Base-by-base conservation (phyloP, 2,329 filamentous ascomycete species). In the Colletotrichum somersetense region DNA sequence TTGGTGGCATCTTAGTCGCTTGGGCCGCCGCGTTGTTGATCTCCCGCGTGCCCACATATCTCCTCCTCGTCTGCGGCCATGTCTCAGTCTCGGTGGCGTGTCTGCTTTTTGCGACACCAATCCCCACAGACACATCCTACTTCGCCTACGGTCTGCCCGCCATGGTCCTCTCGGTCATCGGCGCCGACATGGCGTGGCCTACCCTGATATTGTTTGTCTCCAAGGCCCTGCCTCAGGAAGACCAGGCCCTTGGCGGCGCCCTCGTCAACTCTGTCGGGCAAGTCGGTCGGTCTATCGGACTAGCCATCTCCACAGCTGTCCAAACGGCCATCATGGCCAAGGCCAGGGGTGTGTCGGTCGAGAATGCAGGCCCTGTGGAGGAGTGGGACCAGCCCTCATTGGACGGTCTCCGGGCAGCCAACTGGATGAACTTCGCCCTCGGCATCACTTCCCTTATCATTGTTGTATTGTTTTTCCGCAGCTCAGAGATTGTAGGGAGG, bases 211-310 rank as follows among this genome's bases (percentile, higher is more conserved):
- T 93, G 0, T 92, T 92, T 77, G 91, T 89, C 0, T 91, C 91
- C 0, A 88, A 89, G 72, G 84, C 87, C 0, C 83, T 93, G 0
- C 88, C 91, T 0, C 82, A 83, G 0, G 87, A 89, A 62, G 91
- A 93, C 73, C 91, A 93, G 76, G 89, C 90, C 1, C 79, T 93
- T 0, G 91, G 91, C 0, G 91, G 91, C 0, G 91, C 90, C 0
- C 85, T 93, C 11, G 89, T 93, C 77, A 92, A 92, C 71, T 87
- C 91, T 0, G 87, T 91, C 16, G 89, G 89, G 0, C 90, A 92
- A 76, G 83, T 93, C 42, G 91, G 91, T 0, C 84, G 91, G 8
- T 87, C 91, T 0, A 86, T 93, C n/a, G 88, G 89, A 1, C 82
- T 93, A 1, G 91, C 91, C 0, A 83, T 93, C 42, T 88, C 86